phyloP scores from a whole-genome alignment of 768 basidiomycete genomes.

The Leccinum uliginosum region DNA sequence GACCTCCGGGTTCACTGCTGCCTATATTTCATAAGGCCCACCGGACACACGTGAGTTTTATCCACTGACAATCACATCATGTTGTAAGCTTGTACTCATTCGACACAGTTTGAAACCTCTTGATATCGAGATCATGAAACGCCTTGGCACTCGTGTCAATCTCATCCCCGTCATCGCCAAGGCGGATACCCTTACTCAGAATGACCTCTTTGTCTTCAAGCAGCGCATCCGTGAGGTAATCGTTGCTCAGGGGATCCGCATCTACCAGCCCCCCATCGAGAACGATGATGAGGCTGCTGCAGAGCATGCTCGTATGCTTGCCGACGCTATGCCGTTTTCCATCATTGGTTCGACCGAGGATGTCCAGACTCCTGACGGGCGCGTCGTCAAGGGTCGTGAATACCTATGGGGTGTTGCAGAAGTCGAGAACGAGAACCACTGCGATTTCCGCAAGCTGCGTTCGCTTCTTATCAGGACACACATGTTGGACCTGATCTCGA shows the following conservation, averaged over 20 bases:
- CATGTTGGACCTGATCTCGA: slow-evolving; percentile 97
- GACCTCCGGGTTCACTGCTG: slow-evolving; percentile 96
- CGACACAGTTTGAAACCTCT: slow-evolving; percentile 77
- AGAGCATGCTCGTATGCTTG: slow-evolving; percentile 82
- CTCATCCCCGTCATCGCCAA: slow-evolving; percentile 97
- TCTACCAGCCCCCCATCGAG: slow-evolving; percentile 93
- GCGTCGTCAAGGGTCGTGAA: slow-evolving; percentile 93
- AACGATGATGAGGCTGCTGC: slow-evolving; percentile 80
- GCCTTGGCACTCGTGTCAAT: slow-evolving; percentile 95
- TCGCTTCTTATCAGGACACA: slow-evolving; percentile 94
- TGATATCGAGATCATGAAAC: slow-evolving; percentile 99
- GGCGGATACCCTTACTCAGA: slow-evolving; percentile 95
- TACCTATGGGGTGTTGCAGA: slow-evolving; percentile 99
- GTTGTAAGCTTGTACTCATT: slow-evolving; percentile 3
- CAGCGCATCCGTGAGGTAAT: slow-evolving; percentile 91
- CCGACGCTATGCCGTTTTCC: slow-evolving; percentile 95
- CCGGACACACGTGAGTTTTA: slow-evolving; percentile 85
- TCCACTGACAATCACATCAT: background rate
- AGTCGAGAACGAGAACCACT: slow-evolving; percentile 99
- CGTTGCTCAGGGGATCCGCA: slow-evolving; percentile 85
- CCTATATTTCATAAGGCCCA: slow-evolving; percentile 93
- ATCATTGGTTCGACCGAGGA: slow-evolving; percentile 98
- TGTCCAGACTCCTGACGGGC: slow-evolving; percentile 86
- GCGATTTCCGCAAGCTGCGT: slow-evolving; percentile 97
- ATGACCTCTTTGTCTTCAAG: slow-evolving; percentile 89